Percentiles rank a stretch among this genome's conserved stretches.
These are phyloP conservation scores for Cinchona pubescens DNA, from an alignment of 257 asterid species.

Conservation along the genomic window DNA sequence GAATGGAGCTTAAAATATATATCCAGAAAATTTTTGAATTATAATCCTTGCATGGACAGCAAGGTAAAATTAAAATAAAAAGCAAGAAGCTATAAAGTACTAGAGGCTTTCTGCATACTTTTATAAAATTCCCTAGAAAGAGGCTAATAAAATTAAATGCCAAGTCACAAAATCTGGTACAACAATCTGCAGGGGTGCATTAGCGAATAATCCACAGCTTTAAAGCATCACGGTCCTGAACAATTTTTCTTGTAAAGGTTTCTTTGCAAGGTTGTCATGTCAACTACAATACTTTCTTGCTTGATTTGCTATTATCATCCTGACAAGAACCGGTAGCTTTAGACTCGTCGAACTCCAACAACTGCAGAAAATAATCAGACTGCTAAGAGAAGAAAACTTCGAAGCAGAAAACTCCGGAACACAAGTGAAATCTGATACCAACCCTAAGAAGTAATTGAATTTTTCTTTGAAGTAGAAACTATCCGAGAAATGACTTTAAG, in stretches of 20 bases:
- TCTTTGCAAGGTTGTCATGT: background rate
- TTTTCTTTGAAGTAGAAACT: background rate
- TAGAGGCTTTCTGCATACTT: background rate
- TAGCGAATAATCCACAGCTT: background rate
- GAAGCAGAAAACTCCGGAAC: background rate
- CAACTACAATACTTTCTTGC: constrained; percentile 53
- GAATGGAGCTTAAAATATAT: background rate
- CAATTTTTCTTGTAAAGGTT: background rate
- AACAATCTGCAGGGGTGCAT: background rate
- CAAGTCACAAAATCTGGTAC: constrained; percentile 13
- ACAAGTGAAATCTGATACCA: background rate
- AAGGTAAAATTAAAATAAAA: background rate
- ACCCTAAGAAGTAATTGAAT: background rate
- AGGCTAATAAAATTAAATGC: constrained; percentile 2
- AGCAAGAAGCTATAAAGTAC: background rate
- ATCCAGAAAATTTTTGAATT: background rate
- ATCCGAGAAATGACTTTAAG: background rate
- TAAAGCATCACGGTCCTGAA: background rate
- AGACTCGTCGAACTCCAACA: constrained; percentile 80
- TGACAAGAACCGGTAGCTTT: constrained; percentile 37
- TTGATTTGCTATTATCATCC: constrained; percentile 33
- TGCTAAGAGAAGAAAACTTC: background rate
- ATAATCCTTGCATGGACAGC: background rate
- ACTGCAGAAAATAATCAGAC: constrained; percentile 32
- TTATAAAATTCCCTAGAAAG: background rate